phyloP scores from a whole-genome alignment of 2,329 filamentous ascomycete genomes.

The Botrytis hyacinthi region DNA sequence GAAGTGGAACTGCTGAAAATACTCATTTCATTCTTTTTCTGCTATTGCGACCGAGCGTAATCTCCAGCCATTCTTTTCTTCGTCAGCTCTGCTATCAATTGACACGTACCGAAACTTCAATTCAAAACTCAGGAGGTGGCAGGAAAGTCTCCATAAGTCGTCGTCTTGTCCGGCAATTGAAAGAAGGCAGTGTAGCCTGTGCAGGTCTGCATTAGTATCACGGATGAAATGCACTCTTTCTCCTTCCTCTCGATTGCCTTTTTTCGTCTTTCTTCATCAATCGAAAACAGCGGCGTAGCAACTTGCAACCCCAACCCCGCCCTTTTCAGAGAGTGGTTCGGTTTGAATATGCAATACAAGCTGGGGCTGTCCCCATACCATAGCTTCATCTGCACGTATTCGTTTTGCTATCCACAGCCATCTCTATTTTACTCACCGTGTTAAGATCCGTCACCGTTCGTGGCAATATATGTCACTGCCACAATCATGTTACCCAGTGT shows the following conservation, averaged over 20 bases:
- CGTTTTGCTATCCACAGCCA: constrained; percentile 9
- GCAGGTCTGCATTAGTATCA: neutral
- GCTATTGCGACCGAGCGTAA: neutral
- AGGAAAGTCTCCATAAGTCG: neutral
- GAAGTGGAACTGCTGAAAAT: neutral
- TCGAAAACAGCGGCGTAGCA: neutral
- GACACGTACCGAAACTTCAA: neutral
- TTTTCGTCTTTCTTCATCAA: neutral
- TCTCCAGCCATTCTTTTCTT: constrained; percentile 11
- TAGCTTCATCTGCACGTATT: constrained; percentile 8
- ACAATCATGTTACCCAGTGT: neutral
- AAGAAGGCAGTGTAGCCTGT: constrained; percentile 2
- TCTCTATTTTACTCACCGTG: neutral
- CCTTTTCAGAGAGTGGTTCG: constrained; percentile 7
- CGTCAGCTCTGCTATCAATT: neutral
- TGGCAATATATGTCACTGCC: constrained; percentile 3
- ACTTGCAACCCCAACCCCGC: constrained; percentile 9
- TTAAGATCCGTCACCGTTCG: constrained; percentile 4
- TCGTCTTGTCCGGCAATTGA: neutral
- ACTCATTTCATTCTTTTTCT: neutral
- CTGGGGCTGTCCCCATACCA: constrained; percentile 2
- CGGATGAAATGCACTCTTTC: neutral
- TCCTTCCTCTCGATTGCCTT: neutral
- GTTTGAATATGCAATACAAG: neutral
- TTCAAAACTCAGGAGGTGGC: neutral